A percentile compares a stretch with the other conserved stretches of the same genome.
Evolutionary conservation across 768 basidiomycete genomes (phyloP).

Genomic region (Hirschioporus abietinus): DNA sequence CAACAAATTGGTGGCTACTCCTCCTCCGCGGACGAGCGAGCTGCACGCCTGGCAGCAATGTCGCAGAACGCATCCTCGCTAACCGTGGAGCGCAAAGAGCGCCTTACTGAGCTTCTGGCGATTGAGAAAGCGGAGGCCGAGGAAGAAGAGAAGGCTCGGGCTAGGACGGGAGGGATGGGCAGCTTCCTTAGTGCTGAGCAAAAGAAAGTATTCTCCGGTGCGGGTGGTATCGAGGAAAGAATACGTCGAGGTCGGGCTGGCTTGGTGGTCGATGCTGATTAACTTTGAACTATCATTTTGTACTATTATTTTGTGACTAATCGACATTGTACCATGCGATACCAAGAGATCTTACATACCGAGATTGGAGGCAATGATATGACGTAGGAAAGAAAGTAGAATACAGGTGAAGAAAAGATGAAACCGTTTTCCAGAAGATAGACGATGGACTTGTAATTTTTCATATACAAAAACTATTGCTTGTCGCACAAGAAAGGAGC

Average conservation of each 20-base stretch:
- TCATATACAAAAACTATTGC: too few species aligned
- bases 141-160: slow-evolving; percentile 60
- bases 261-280: slow-evolving; percentile 62
- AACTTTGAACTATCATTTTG: slow-evolving; percentile 7
- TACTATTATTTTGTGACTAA: not conserved
- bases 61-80: slow-evolving; percentile 62
- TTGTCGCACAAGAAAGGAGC: not conserved
- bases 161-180: slow-evolving; percentile 73
- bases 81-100: slow-evolving; percentile 63
- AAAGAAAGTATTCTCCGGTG: slow-evolving; percentile 78
- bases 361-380: not conserved
- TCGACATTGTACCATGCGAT: not conserved
- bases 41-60: slow-evolving; percentile 91
- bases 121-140: slow-evolving; percentile 77
- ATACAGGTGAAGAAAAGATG: too few species aligned
- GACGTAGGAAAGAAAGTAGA: too few species aligned
- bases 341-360: not conserved
- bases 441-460: too few species aligned
- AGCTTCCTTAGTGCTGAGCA: slow-evolving; percentile 78
- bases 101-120: slow-evolving; percentile 61
- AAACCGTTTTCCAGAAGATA: too few species aligned
- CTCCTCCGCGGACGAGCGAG: slow-evolving; percentile 47
- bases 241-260: slow-evolving; percentile 68
- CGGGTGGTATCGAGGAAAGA: slow-evolving; percentile 73
- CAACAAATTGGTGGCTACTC: slow-evolving; percentile 15